Percentiles rank a stretch among this genome's conserved stretches.
Evolutionary conservation across 2,329 filamentous ascomycete species (phyloP).

Genomic region (Xylariomycetidae sp.): DNA sequence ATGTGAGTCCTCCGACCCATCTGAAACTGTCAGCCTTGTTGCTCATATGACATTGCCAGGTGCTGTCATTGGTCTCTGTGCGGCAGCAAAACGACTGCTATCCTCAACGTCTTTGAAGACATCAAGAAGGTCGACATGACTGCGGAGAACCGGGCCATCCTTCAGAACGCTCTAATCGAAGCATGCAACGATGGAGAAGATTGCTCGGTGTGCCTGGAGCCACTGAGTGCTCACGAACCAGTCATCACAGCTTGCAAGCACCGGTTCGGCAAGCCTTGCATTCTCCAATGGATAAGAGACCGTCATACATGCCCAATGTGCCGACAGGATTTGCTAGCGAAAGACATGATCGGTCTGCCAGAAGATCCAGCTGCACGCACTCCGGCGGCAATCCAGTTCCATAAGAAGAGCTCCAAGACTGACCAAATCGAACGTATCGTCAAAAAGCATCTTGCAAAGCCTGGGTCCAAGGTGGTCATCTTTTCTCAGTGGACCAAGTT

Average conservation of each 20-base stretch:
- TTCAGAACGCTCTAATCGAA: constrained; percentile 71
- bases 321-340: constrained; percentile 58
- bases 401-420: constrained; percentile 70
- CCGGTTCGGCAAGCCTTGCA: constrained; percentile 68
- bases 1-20: constrained; percentile 39
- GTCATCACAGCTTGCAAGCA: constrained; percentile 85
- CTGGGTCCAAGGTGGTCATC: constrained; percentile 62
- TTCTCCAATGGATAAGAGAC: constrained; percentile 64
- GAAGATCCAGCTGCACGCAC: constrained; percentile 36
- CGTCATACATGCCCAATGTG: constrained; percentile 85
- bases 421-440: constrained; percentile 72
- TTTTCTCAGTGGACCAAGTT: constrained; percentile 77
- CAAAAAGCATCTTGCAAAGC: constrained; percentile 58
- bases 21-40: too few species aligned
- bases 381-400: constrained; percentile 50
- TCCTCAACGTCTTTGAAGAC: constrained; percentile 63
- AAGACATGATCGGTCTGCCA: constrained; percentile 59
- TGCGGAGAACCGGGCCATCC: constrained; percentile 61
- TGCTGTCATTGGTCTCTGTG: constrained; percentile 88
- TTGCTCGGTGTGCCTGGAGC: constrained; percentile 75
- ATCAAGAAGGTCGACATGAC: constrained; percentile 64
- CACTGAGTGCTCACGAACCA: constrained; percentile 52
- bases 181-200: constrained; percentile 76
- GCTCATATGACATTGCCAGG: too few species aligned
- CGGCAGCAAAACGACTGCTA: constrained; percentile 64